Conservation (phyloP, 805 yeast species). For the Candida oleophila region DNA sequence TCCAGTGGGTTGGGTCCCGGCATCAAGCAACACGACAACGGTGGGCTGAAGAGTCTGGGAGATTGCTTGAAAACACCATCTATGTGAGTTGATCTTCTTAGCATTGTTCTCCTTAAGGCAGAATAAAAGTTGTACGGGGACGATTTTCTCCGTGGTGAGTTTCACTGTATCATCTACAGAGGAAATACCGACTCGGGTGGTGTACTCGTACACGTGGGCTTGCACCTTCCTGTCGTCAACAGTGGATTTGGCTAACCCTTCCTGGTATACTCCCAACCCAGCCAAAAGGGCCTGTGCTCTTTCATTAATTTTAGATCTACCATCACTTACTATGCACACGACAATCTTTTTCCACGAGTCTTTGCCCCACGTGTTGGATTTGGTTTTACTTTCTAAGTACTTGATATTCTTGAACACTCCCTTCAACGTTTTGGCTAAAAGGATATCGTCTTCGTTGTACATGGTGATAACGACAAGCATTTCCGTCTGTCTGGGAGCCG, state of each 20-base stretch:
- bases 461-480: conserved; percentile 61
- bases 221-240: conserved; percentile 61
- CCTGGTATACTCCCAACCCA: conserved; percentile 65
- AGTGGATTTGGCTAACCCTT: conserved; percentile 59
- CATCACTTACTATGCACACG: conserved; percentile 63
- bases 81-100: conserved; percentile 63
- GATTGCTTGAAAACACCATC: conserved; percentile 70
- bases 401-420: conserved; percentile 66
- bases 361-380: conserved; percentile 49
- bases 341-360: conserved; percentile 61
- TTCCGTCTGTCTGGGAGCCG: conserved; percentile 54
- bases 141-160: conserved; percentile 51
- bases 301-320: conserved; percentile 64
- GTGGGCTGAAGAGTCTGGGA: conserved; percentile 58
- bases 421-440: conserved; percentile 60
- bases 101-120: conserved; percentile 63
- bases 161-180: conserved; percentile 52
- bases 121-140: conserved; percentile 61
- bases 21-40: conserved; percentile 56
- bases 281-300: conserved; percentile 62
- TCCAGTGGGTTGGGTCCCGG: conserved; percentile 63
- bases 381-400: conserved; percentile 48
- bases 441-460: conserved; percentile 65
- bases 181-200: conserved; percentile 54
- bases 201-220: conserved; percentile 66